A percentile compares a stretch with the other conserved stretches of the same genome.
Evolutionary conservation across 768 basidiomycete genomes (phyloP).

Genomic region (Leccinum obscurum): DNA sequence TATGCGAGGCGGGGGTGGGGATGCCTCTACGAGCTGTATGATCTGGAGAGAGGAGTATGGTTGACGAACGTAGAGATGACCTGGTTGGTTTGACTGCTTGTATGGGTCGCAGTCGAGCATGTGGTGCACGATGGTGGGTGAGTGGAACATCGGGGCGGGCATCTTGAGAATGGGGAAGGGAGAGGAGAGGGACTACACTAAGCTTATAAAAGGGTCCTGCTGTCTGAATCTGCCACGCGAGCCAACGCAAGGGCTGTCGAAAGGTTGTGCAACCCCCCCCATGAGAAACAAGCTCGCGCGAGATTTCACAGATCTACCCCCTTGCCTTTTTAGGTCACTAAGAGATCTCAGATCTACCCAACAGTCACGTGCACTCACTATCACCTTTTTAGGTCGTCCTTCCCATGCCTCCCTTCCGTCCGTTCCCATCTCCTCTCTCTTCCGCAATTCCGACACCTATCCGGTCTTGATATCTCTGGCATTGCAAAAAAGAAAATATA

Average conservation of each 20-base stretch:
- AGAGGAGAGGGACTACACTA: constrained; percentile 10
- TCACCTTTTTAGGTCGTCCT: constrained; percentile 12
- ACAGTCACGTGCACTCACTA: constrained; percentile 23
- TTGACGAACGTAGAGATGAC: constrained; percentile 48
- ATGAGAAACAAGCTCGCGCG: constrained; percentile 25
- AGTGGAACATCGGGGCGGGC: constrained; percentile 27
- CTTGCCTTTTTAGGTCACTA: not conserved
- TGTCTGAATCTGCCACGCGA: constrained; percentile 29
- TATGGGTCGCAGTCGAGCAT: constrained; percentile 32
- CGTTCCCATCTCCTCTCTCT: constrained; percentile 20
- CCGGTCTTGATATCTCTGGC: not conserved
- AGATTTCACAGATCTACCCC: constrained; percentile 15
- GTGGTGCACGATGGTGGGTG: constrained; percentile 22
- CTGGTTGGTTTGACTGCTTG: constrained; percentile 33
- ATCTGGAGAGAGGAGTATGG: constrained; percentile 57
- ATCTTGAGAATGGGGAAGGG: constrained; percentile 12
- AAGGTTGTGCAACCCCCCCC: constrained; percentile 4
- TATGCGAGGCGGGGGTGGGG: constrained; percentile 49
- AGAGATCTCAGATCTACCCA: constrained; percentile 27
- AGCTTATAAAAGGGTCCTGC: constrained; percentile 18
- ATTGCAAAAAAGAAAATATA: not conserved
- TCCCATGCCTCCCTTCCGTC: constrained; percentile 19
- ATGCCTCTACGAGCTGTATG: constrained; percentile 72
- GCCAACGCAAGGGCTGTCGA: constrained; percentile 14
- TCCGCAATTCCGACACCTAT: constrained; percentile 13